Evolutionary conservation across 768 basidiomycete genomes (phyloP).

Genomic region (Boletellus emodensis): DNA sequence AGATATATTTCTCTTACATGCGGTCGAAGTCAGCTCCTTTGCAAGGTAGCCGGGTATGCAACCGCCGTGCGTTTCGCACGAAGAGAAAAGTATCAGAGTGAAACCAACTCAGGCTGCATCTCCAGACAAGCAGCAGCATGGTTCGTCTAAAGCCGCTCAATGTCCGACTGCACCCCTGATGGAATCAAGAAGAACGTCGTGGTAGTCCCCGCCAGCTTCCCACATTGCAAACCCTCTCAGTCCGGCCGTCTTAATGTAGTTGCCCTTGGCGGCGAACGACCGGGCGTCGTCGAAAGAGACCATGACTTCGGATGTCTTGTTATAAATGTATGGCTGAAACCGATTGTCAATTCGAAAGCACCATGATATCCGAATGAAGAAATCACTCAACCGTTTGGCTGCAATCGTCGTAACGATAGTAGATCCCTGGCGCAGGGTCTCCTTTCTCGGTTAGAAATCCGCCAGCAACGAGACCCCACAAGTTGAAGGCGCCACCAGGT

Average conservation of each 20-base stretch:
- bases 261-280: slow-evolving; percentile 60
- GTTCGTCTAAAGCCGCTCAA: no score
- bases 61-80: no score
- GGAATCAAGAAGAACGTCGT: slow-evolving; percentile 57
- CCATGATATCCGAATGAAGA: no score
- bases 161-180: slow-evolving; percentile 31
- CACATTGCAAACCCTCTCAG: slow-evolving; percentile 70
- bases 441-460: slow-evolving; percentile 45
- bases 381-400: slow-evolving; percentile 60
- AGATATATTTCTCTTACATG: no score
- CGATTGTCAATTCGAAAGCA: neutral
- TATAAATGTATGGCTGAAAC: slow-evolving; percentile 63
- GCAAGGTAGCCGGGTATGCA: no score
- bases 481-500: slow-evolving; percentile 53
- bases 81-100: no score
- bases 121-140: no score
- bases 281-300: slow-evolving; percentile 61
- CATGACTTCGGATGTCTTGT: slow-evolving; percentile 49
- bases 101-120: no score
- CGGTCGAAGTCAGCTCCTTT: no score
- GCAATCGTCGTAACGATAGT: slow-evolving; percentile 59
- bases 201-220: slow-evolving; percentile 64
- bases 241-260: slow-evolving; percentile 48
- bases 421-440: slow-evolving; percentile 41
- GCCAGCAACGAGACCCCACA: slow-evolving; percentile 55